phyloP scores from a whole-genome alignment of 2,329 filamentous ascomycete genomes.

The Aaosphaeria pasadenensis region DNA sequence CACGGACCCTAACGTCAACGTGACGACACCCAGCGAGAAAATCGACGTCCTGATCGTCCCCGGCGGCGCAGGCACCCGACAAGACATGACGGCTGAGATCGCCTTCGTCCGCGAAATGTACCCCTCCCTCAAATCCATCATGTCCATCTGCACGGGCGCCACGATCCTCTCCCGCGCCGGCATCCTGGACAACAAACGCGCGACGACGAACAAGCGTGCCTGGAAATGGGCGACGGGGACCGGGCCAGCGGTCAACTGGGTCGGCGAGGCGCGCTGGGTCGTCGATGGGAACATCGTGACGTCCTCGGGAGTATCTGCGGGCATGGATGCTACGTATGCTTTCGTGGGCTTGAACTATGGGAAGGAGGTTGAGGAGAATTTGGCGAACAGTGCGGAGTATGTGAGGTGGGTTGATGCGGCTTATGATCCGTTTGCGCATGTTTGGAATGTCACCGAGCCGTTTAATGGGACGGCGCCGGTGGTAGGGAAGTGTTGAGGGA shows the following conservation, averaged over 20 bases:
- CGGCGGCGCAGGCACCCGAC: constrained; percentile 54
- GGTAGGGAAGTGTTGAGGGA: background rate
- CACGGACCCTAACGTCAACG: background rate
- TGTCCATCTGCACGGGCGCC: constrained; percentile 66
- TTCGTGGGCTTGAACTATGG: constrained; percentile 56
- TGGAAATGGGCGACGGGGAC: constrained; percentile 47
- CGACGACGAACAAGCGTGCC: constrained; percentile 64
- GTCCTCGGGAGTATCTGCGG: constrained; percentile 60
- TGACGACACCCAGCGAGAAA: constrained; percentile 3
- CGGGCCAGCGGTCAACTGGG: constrained; percentile 51
- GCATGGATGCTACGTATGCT: constrained; percentile 59
- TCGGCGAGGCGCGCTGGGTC: constrained; percentile 59
- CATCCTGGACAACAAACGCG: constrained; percentile 56
- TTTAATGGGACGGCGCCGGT: background rate
- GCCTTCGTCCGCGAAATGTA: constrained; percentile 49
- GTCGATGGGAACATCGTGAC: constrained; percentile 65
- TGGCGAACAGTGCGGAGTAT: constrained; percentile 56
- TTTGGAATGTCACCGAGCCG: constrained; percentile 12
- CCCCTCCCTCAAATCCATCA: constrained; percentile 53
- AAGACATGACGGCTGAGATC: constrained; percentile 35
- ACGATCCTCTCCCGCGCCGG: constrained; percentile 58
- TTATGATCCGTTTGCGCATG: constrained; percentile 54
- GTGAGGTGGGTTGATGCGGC: constrained; percentile 48
- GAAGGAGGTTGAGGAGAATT: constrained; percentile 44
- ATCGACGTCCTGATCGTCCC: constrained; percentile 65